These are phyloP conservation scores for Penicillium polonicum DNA, from an alignment of 2,329 filamentous ascomycete species.

Conservation along the genomic window DNA sequence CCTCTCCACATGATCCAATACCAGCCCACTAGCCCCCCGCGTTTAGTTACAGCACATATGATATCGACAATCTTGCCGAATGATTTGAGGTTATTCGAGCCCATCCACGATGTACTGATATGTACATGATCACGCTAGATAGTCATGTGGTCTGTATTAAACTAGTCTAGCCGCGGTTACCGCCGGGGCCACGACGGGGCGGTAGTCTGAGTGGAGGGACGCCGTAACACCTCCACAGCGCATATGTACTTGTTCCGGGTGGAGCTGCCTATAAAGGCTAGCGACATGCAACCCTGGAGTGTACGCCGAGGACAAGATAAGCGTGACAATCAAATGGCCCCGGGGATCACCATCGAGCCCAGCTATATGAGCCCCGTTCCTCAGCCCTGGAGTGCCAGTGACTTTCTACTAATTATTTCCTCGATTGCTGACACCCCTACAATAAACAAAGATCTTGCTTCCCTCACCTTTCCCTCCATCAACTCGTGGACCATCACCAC, in stretches of 20 bases:
- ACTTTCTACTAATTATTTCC: slow-evolving; percentile 5
- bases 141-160: not conserved
- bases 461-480: slow-evolving; percentile 3
- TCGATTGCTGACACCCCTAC: slow-evolving; percentile 8
- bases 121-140: not conserved
- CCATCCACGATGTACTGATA: not conserved
- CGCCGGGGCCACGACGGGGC: not conserved
- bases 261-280: slow-evolving; percentile 27
- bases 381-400: not conserved
- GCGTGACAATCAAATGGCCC: slow-evolving; percentile 1
- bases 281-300: slow-evolving; percentile 4
- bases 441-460: slow-evolving; percentile 3
- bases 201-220: not conserved
- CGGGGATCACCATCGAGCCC: slow-evolving; percentile 3
- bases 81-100: not conserved
- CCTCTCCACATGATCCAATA: slow-evolving; percentile 10
- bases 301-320: slow-evolving; percentile 13
- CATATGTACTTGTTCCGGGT: slow-evolving; percentile 15
- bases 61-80: not conserved
- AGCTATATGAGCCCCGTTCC: slow-evolving; percentile 21
- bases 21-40: slow-evolving; percentile 8
- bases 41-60: not conserved
- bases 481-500: slow-evolving; percentile 19
- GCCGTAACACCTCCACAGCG: not conserved
- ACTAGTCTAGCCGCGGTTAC: not conserved